Base-by-base conservation (phyloP, 768 basidiomycete genomes). In the Leccinum aurantiacum region DNA sequence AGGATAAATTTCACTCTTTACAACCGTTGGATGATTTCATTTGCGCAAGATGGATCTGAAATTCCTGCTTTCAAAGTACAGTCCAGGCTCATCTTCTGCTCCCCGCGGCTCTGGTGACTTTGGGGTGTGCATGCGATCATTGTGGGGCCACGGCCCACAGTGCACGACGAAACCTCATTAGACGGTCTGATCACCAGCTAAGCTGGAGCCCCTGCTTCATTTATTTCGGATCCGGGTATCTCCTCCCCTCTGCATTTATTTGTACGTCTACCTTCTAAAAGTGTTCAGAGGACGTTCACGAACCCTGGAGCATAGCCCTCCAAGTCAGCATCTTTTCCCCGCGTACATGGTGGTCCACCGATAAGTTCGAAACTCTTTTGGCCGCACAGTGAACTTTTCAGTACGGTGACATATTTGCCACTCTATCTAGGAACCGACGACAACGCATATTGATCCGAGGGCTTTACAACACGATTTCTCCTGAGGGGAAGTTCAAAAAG, bases 401-500 rank as follows among this genome's bases (percentile, higher is more conserved):
- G 27, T 25, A 27, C 38, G 25, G 47, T 17, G 31, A 50, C 15
- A 46, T 14, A 15, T 38, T 24, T n/a, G 14, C 31, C 25, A 13
- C 44, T 46, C 50, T 50, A 41, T 54, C 56, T 11, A 53, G 67
- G 53, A 67, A 66, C 44, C 25, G 27, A 35, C 50, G 19, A 38
- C 50, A 49, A 6, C 33, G 54, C 49, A 49, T 24, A 46, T 46
- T 46, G 69, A 68, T 69, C 63, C 69, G 63, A 69, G 69, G 60
- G 59, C 29, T 60, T 56, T 59, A 57, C 37, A 25, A 4, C 53
- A 54, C 52, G 47, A 59, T 60, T 33, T 67, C 57, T 58, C 38
- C 41, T 11, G n/a, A 44, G 41, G 41, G 4, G 41, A 19, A 41
- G 17, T 41, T 41, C 41, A 9, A 44, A 44, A 57, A 54, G 46